Evolutionary conservation across 2,329 filamentous ascomycete species (phyloP).

Genomic region (Chalaropsis thielavioides): DNA sequence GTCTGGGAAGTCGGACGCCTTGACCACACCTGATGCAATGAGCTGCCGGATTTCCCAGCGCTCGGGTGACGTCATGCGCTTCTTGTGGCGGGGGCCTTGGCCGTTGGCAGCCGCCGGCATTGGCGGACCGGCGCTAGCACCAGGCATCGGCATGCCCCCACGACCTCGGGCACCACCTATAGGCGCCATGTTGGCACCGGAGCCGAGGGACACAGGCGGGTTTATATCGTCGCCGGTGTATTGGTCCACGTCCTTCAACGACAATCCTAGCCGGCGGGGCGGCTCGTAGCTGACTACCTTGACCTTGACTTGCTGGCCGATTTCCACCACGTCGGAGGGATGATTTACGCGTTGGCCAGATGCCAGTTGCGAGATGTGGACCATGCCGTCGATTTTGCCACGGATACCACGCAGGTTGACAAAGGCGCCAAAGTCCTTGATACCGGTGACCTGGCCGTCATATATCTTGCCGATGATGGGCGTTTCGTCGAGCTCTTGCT

Average conservation of each 20-base stretch:
- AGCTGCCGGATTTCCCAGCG: slow-evolving; percentile 95
- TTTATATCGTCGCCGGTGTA: slow-evolving; percentile 69
- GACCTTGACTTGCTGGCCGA: slow-evolving; percentile 75
- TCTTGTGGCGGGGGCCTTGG: slow-evolving; percentile 49
- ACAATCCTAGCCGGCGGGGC: slow-evolving; percentile 59
- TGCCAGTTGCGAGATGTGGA: slow-evolving; percentile 81
- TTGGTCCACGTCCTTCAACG: slow-evolving; percentile 97
- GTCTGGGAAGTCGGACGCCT: slow-evolving; percentile 86
- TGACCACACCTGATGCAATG: slow-evolving; percentile 86
- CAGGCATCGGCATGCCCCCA: slow-evolving; percentile 25
- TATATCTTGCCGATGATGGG: slow-evolving; percentile 81
- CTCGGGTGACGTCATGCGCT: slow-evolving; percentile 91
- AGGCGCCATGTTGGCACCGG: slow-evolving; percentile 78
- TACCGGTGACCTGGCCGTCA: slow-evolving; percentile 71
- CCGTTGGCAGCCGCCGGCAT: slow-evolving; percentile 20
- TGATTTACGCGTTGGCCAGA: slow-evolving; percentile 79
- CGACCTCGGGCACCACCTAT: slow-evolving; percentile 47
- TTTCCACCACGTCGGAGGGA: slow-evolving; percentile 70
- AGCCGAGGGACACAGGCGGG: slow-evolving; percentile 63
- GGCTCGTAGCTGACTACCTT: slow-evolving; percentile 83
- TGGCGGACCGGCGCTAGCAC: slow-evolving; percentile 21
- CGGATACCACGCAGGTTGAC: slow-evolving; percentile 78
- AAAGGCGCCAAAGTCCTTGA: slow-evolving; percentile 94
- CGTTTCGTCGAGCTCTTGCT: slow-evolving; percentile 55
- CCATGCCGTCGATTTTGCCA: slow-evolving; percentile 81